A percentile compares a stretch with the other conserved stretches of the same genome.
These are phyloP conservation scores for Triticum urartu DNA, from an alignment of 176 grass and related monocot species.

Conservation along the genomic window DNA sequence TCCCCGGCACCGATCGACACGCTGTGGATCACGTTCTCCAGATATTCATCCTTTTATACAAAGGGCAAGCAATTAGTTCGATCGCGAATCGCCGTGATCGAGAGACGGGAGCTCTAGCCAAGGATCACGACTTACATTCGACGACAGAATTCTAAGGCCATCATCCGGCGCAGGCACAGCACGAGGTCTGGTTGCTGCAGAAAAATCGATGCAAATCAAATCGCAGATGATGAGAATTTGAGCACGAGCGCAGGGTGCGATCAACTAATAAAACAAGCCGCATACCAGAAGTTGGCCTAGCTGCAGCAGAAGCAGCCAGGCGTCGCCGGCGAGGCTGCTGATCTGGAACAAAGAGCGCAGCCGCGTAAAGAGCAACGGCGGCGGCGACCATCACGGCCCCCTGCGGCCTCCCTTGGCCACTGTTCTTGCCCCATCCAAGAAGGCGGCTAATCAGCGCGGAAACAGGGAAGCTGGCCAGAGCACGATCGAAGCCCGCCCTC, in stretches of 20 bases:
- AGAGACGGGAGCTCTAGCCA: background rate
- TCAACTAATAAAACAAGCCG: background rate
- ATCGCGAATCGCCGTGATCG: background rate
- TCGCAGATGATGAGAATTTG: background rate
- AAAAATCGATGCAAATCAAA: background rate
- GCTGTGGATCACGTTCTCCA: constrained; percentile 35
- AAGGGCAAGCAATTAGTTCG: background rate
- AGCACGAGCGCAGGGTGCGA: background rate
- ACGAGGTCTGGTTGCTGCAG: constrained; percentile 4
- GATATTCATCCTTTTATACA: constrained; percentile 6
- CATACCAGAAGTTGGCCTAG: constrained; percentile 12
- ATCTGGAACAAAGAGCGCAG: background rate
- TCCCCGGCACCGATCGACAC: constrained; percentile 45
- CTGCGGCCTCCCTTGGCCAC: background rate
- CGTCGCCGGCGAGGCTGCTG: background rate
- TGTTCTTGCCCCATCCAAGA: constrained; percentile 14
- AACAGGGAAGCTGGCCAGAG: constrained; percentile 25
- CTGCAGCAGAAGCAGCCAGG: background rate
- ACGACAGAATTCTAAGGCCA: constrained; percentile 42
- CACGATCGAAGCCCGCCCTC: background rate
- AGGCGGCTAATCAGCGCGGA: constrained; percentile 36
- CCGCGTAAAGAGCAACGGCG: constrained; percentile 1
- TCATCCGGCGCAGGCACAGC: background rate
- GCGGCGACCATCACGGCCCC: background rate
- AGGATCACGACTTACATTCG: constrained; percentile 29